A percentile compares a stretch with the other conserved stretches of the same genome.
These are phyloP conservation scores for Cylindrotheca closterium DNA, from an alignment of 108 stramenopile genomes.

Conservation along the genomic window DNA sequence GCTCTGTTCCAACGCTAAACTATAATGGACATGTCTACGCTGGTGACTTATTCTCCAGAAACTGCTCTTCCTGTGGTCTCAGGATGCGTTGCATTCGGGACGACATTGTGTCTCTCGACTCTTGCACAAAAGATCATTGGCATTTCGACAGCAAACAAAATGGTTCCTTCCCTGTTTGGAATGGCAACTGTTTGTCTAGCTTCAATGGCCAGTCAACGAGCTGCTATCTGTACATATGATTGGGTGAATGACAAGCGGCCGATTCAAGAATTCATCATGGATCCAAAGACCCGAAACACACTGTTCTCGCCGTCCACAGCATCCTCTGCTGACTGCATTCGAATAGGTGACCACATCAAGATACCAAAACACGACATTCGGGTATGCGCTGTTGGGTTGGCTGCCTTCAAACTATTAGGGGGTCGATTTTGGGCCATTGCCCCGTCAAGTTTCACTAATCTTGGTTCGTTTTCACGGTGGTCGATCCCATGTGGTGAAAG, in stretches of 20 bases:
- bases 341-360: background rate
- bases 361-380: constrained; percentile 32
- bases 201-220: constrained; percentile 55
- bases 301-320: background rate
- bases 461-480: constrained; percentile 74
- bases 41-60: constrained; percentile 1
- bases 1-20: background rate
- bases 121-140: constrained; percentile 52
- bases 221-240: constrained; percentile 32
- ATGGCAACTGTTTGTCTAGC: constrained; percentile 65
- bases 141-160: constrained; percentile 68
- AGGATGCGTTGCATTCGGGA: constrained; percentile 42
- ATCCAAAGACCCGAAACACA: background rate
- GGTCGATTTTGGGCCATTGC: constrained; percentile 78
- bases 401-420: constrained; percentile 75
- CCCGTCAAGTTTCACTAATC: constrained; percentile 72
- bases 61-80: constrained; percentile 19
- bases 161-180: constrained; percentile 53
- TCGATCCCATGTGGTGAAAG: constrained; percentile 58
- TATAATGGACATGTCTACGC: background rate
- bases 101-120: constrained; percentile 53
- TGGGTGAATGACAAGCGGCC: constrained; percentile 1
- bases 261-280: background rate
- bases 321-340: background rate
- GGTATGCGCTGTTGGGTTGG: constrained; percentile 60